phyloP scores from a whole-genome alignment of 2,329 filamentous ascomycete genomes.

The Fusarium sp. region DNA sequence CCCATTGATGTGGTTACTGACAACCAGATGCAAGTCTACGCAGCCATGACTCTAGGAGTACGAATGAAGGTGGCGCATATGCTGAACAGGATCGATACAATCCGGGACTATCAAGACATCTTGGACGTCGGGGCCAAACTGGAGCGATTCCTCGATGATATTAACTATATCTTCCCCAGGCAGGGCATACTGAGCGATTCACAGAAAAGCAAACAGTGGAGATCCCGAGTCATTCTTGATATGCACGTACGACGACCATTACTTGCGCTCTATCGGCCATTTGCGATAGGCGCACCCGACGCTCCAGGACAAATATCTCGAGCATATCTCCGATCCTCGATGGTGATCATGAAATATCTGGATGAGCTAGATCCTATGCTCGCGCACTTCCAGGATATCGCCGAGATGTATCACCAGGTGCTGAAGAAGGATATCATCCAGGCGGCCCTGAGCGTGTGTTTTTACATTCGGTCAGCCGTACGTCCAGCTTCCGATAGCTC shows the following conservation, averaged over 20 bases:
- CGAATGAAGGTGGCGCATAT: conserved; percentile 65
- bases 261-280: conserved; percentile 66
- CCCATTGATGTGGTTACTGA: conserved; percentile 66
- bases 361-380: conserved; percentile 65
- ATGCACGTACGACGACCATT: conserved; percentile 67
- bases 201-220: conserved; percentile 64
- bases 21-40: conserved; percentile 67
- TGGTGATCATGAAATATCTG: conserved; percentile 67
- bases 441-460: conserved; percentile 67
- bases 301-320: conserved; percentile 65
- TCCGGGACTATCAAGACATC: conserved; percentile 66
- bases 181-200: conserved; percentile 57
- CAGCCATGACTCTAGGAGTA: conserved; percentile 62
- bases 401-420: conserved; percentile 66
- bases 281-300: conserved; percentile 64
- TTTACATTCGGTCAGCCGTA: conserved; percentile 60
- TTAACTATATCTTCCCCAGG: conserved; percentile 65
- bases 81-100: conserved; percentile 63
- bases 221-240: conserved; percentile 64
- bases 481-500: conserved; percentile 49
- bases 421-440: conserved; percentile 68
- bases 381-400: conserved; percentile 61
- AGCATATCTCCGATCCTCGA: conserved; percentile 66
- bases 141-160: conserved; percentile 66
- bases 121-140: conserved; percentile 66